These are phyloP conservation scores for Xerocomellus intermedius DNA, from an alignment of 768 basidiomycete genomes.

Conservation along the genomic window DNA sequence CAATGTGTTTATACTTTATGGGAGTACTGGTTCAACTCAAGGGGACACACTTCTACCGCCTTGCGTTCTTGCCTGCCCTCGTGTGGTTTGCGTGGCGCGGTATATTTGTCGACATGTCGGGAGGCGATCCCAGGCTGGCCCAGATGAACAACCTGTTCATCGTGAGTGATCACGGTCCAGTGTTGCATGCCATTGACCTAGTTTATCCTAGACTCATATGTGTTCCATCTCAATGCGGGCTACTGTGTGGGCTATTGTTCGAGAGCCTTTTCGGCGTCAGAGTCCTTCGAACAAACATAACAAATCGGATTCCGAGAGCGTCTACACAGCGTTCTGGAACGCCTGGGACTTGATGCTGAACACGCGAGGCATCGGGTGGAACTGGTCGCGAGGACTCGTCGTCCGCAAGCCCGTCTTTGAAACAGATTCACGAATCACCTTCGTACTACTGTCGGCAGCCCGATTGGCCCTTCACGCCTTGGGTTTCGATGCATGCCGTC, in stretches of 20 bases:
- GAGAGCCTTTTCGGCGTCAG: conserved; percentile 9
- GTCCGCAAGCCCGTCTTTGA: conserved; percentile 9
- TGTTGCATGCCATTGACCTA: background rate
- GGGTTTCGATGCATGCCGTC: conserved; percentile 9
- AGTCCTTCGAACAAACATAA: background rate
- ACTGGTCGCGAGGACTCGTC: conserved; percentile 19
- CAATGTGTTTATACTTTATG: conserved; percentile 46
- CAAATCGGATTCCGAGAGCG: background rate
- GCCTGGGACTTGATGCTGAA: conserved; percentile 24
- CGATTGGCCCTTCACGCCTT: conserved; percentile 5
- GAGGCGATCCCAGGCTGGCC: conserved; percentile 5
- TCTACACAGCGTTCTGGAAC: conserved; percentile 23
- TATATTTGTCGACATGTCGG: conserved; percentile 21
- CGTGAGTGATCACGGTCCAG: conserved; percentile 8
- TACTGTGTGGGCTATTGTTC: conserved; percentile 18
- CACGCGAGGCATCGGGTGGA: conserved; percentile 29
- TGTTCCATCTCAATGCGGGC: conserved; percentile 9
- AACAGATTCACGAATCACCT: conserved; percentile 8
- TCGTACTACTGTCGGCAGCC: conserved; percentile 8
- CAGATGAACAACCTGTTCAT: conserved; percentile 13
- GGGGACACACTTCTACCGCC: conserved; percentile 41
- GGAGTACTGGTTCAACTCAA: conserved; percentile 50
- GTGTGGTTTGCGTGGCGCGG: conserved; percentile 45
- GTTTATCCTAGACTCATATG: conserved; percentile 8
- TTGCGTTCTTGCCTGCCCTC: conserved; percentile 48